Conservation (phyloP, 2,329 filamentous ascomycete species). For the Coleophoma cylindrospora region DNA sequence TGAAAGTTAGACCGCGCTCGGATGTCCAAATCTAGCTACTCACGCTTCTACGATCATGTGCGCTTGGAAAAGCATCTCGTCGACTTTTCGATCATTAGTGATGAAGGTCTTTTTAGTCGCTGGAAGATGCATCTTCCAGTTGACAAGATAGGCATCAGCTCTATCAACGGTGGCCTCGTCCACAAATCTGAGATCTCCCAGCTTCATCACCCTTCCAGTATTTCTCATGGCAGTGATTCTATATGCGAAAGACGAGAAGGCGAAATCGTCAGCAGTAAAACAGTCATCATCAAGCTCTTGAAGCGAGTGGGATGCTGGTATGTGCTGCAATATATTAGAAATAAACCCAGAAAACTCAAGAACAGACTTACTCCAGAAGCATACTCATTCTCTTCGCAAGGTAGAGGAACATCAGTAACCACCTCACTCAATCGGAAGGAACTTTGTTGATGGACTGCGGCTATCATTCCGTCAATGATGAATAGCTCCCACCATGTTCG, state of each 20-base stretch:
- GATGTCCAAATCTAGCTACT: conserved; percentile 2
- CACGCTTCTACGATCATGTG: conserved; percentile 65
- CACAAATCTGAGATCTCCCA: conserved; percentile 45
- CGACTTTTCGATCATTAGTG: conserved; percentile 64
- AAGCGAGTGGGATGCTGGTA: conserved; percentile 57
- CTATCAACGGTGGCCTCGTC: conserved; percentile 50
- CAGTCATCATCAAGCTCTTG: conserved; percentile 69
- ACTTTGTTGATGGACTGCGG: conserved; percentile 69
- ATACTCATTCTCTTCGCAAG: conserved; percentile 78
- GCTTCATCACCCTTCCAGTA: conserved; percentile 68
- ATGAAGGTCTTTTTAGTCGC: conserved; percentile 65
- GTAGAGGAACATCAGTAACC: conserved; percentile 63
- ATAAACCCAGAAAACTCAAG: background rate
- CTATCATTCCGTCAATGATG: conserved; percentile 72
- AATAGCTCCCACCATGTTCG: conserved; percentile 83
- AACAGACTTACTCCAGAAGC: conserved; percentile 40
- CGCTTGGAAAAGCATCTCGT: conserved; percentile 90
- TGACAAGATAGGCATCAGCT: conserved; percentile 53
- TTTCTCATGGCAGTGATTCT: conserved; percentile 78
- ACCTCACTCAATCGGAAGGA: conserved; percentile 67
- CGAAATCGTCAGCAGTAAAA: conserved; percentile 60
- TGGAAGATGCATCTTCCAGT: conserved; percentile 79
- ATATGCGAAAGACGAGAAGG: conserved; percentile 82
- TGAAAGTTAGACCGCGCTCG: background rate
- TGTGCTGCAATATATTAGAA: conserved; percentile 38